These are phyloP conservation scores for Cladosporium sp. DNA, from an alignment of 2,329 filamentous ascomycete species.

Conservation along the genomic window DNA sequence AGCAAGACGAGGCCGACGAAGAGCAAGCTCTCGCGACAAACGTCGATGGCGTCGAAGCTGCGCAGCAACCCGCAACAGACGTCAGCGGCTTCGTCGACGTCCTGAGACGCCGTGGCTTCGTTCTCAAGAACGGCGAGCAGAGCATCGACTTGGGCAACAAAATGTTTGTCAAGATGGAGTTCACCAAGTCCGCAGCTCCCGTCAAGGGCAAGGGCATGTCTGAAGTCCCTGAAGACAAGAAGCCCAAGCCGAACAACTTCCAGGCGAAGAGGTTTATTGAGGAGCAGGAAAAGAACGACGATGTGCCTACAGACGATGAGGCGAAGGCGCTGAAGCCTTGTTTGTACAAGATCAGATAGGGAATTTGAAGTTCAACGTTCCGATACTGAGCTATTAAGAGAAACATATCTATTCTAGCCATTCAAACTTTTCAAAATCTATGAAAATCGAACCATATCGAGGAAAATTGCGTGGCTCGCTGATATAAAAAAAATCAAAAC, in stretches of 20 bases:
- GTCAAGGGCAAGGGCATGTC: slow-evolving; percentile 68
- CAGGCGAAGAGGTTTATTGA: slow-evolving; percentile 55
- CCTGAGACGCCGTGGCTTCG: slow-evolving; percentile 73
- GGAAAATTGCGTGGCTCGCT: too few relatives aligned
- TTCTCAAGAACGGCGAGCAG: slow-evolving; percentile 63
- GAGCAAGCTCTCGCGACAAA: slow-evolving; percentile 58
- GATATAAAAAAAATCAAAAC: too few relatives aligned
- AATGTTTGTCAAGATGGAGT: slow-evolving; percentile 98
- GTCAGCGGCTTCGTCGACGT: slow-evolving; percentile 83
- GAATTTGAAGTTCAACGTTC: slow-evolving; percentile 33
- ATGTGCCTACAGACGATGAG: slow-evolving; percentile 56
- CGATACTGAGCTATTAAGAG: neutral
- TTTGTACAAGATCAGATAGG: slow-evolving; percentile 81
- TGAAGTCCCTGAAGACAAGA: slow-evolving; percentile 34
- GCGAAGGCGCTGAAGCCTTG: slow-evolving; percentile 84
- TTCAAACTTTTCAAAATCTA: too few relatives aligned
- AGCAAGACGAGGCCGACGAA: slow-evolving; percentile 52
- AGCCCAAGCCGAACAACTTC: slow-evolving; percentile 28
- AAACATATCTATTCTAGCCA: too few relatives aligned
- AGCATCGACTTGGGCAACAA: slow-evolving; percentile 82
- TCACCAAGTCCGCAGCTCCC: slow-evolving; percentile 76
- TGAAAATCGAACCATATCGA: too few relatives aligned
- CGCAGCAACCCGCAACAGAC: slow-evolving; percentile 70
- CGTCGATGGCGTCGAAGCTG: slow-evolving; percentile 64
- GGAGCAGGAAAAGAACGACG: slow-evolving; percentile 47